Base-by-base conservation (phyloP, 1,284 basidiomycete species). In the Amylostereum chailletii region DNA sequence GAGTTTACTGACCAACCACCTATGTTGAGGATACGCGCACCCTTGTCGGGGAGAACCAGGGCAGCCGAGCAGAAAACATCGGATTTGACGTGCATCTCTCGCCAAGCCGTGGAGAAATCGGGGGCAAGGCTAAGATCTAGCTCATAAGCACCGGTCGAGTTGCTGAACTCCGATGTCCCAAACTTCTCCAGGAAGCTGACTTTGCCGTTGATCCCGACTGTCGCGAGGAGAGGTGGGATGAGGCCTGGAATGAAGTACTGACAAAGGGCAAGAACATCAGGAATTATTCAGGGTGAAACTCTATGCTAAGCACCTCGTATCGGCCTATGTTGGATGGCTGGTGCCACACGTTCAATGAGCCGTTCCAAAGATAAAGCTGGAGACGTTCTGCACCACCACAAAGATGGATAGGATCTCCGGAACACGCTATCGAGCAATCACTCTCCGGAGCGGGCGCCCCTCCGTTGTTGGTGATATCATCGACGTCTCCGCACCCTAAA, bases 1-100 rank as follows among this genome's bases (percentile, higher is more conserved):
- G 83, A 86, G 2, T 76, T 66, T 44, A 78, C 65, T 33, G 75
- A 75, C 76, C 76, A 78, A 36, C 85, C 86, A 45, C 85, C 86
- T 38, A 89, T 72, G 50, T 86, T 83, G 60, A 88, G 71, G 53
- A 79, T 74, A 42, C 86, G 72, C 1, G 70, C 86, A 26, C 67
- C 79, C 56, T 81, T 83, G 58, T 88, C 86, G 0, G 86, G 86
- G 32, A 89, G 74, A 38, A 84, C 75, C 34, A 89, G 67, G 44
- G 76, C 76, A n/a, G 67, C 86, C 2, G 86, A 77, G 60, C 86
- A 88, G 70, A 89, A 89, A 32, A 88, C 83, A 55, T 88, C 83
- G 3, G 81, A 71, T 63, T 85, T 72, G 57, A 86, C 67, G 55
- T 86, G 79, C 83, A 88, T 85, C 55, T 72, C 72, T 29, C 85